Base-by-base conservation (phyloP, 371 early-diverging fungal species). In the Cokeromyces recurvatus region DNA sequence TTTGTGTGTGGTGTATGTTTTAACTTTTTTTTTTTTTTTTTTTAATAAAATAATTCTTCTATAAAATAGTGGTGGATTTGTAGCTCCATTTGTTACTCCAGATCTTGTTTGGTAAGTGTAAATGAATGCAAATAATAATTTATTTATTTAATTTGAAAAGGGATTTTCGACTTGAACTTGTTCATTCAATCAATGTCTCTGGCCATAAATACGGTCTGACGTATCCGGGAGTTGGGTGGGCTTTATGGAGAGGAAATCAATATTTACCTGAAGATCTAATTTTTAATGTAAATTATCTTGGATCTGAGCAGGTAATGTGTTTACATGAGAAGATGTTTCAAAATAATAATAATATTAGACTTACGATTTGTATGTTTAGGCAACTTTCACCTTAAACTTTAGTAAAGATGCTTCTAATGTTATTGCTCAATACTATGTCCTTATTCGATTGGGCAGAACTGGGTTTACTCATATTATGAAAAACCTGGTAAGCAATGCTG, bases 151-250 rank as follows among this genome's bases (percentile, higher is more conserved):
- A 6, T 9, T n/a, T 34, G 4, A 4, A 11, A 9, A 62, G 68
- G 72, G 74, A 73, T 51, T 91, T 91, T 59, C 66, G 79, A 12
- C 57, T 86, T 16, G 57, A 56, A 11, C 81, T 70, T 21, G 88
- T 87, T 3, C 67, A 66, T 4, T 81, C 81, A 2, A 89, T 89
- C 66, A 87, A 86, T 56, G 76, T 72, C 9, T 79, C 79, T 45
- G 87, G 87, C 24, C 89, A 90, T 71, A 90, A 90, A 57, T 90
- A 79, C 59, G 90, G 90, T 16, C 63, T 88, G 23, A 75, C 82
- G 5, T 83, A 80, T 39, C 74, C 85, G 5, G 84, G 86, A 36
- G 59, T 87, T 15, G 87, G 87, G 7, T 87, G 86, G 86, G 72
- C 71, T 39, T 15, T 87, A 19, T 87, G 86, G 86, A 68, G 82